Evolutionary conservation across 2,329 filamentous ascomycete species (phyloP).

Genomic region (Penicillium sp.): DNA sequence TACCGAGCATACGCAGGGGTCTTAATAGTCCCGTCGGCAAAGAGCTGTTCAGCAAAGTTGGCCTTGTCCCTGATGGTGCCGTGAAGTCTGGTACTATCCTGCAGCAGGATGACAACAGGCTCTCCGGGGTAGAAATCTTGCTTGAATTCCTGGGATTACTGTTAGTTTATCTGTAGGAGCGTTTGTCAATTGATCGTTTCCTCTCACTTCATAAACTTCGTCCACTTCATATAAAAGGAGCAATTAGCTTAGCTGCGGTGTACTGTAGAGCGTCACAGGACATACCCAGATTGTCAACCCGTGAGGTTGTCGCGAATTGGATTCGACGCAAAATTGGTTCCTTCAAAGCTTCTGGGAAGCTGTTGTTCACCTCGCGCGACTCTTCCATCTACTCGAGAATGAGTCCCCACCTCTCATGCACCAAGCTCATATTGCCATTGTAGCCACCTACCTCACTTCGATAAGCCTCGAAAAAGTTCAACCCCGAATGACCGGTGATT

Average conservation of each 20-base stretch:
- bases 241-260: conserved; percentile 13
- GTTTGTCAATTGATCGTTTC: not conserved
- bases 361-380: conserved; percentile 83
- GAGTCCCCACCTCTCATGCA: not conserved
- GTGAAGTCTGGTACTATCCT: conserved; percentile 67
- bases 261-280: not conserved
- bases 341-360: conserved; percentile 88
- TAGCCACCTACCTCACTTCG: conserved; percentile 75
- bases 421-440: not conserved
- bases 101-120: conserved; percentile 70
- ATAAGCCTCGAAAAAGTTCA: conserved; percentile 90
- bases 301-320: conserved; percentile 84
- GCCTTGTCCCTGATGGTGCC: conserved; percentile 84
- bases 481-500: conserved; percentile 86
- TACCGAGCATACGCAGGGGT: conserved; percentile 73
- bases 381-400: conserved; percentile 62
- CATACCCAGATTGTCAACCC: conserved; percentile 75
- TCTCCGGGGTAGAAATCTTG: conserved; percentile 90
- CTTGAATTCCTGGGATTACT: conserved; percentile 64
- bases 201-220: conserved; percentile 49
- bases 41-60: conserved; percentile 62
- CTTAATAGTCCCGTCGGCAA: conserved; percentile 68
- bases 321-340: conserved; percentile 86
- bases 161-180: not conserved
- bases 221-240: conserved; percentile 41